Evolutionary conservation across 163 green algal genomes (phyloP).

Genomic region (Scenedesmus sp.): DNA sequence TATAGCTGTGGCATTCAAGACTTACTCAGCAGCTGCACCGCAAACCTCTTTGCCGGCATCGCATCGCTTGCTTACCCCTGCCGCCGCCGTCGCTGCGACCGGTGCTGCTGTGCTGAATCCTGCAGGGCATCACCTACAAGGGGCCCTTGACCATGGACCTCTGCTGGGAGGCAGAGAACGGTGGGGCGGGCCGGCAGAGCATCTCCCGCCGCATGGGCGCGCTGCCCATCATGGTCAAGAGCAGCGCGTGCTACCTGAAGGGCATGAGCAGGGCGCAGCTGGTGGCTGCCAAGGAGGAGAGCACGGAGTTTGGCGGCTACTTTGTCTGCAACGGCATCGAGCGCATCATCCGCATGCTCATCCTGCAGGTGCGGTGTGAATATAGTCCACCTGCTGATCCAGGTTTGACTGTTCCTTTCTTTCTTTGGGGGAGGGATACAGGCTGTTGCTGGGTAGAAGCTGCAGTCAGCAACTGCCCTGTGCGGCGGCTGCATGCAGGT

Average conservation of each 20-base stretch:
- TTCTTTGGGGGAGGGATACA: background rate
- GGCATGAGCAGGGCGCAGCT: slow-evolving; percentile 77
- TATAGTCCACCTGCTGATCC: too few species aligned
- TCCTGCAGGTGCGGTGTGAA: slow-evolving; percentile 66
- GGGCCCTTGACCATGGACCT: slow-evolving; percentile 56
- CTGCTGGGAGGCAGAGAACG: slow-evolving; percentile 11
- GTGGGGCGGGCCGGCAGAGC: background rate
- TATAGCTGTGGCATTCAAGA: too few species aligned
- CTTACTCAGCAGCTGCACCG: too few species aligned
- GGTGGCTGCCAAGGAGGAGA: slow-evolving; percentile 87
- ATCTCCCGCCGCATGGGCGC: slow-evolving; percentile 64
- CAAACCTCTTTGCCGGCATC: too few species aligned
- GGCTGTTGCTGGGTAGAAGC: background rate
- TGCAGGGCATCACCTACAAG: slow-evolving; percentile 81
- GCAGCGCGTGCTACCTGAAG: slow-evolving; percentile 85
- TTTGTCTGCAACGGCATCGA: slow-evolving; percentile 99
- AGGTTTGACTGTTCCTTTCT: too few species aligned
- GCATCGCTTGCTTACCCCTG: too few species aligned
- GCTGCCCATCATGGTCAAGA: slow-evolving; percentile 95
- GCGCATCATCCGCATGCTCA: slow-evolving; percentile 95
- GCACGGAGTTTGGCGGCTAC: slow-evolving; percentile 95
- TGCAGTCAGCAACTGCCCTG: too few species aligned
- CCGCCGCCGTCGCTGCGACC: background rate
- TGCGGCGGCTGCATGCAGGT: too few species aligned
- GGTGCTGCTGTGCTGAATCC: background rate